Base-by-base conservation (phyloP, 345 rosid species). In the Abelmoschus esculentus region DNA sequence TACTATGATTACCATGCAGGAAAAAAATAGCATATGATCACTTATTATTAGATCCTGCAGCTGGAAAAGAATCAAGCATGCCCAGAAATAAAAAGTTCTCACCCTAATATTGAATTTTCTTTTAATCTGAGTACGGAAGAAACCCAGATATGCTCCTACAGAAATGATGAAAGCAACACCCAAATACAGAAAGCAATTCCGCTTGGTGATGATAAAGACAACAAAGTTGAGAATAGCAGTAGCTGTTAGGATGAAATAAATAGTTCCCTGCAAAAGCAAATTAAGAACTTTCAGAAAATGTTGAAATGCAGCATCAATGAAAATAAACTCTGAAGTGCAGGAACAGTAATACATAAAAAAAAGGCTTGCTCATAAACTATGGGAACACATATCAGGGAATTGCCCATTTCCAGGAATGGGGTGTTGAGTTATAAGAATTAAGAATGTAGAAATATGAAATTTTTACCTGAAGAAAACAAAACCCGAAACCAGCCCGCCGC, bases 31-130 rank as follows among this genome's bases (percentile, higher is more conserved):
- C 50, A 17, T 64, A 44, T 3, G 55, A 44, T 44, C 11, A 46
- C 18, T 65, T 13, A 26, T 65, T n/a, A 47, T 56, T 70, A 60
- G 14, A 49, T 46, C 3, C 12, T 38, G 9, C 11, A 57, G 6
- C 11, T n/a, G 22, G 49, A 60, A 52, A 71, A 61, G 26, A 49
- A 40, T 34, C 34, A 13, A 22, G 60, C 7, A 56, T 22, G 60
- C 1, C 32, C 60, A 56, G 12, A 22, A 2, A 61, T 2, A 31
- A 44, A 57, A 3, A 22, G 61, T 55, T 75, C 96, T 85, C 72
- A 90, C 98, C 87, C 84, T 82, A 77, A 93, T 86, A 74, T 93
- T 93, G 67, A 89, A 93, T 79, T 86, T 93, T 79, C 74, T 82
- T 75, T 84, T 81, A 29, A 87, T 89, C 72, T 76, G 90, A 2